These are phyloP conservation scores for Pyropia haitanensis DNA, from an alignment of 23 red algal species.

Conservation along the genomic window DNA sequence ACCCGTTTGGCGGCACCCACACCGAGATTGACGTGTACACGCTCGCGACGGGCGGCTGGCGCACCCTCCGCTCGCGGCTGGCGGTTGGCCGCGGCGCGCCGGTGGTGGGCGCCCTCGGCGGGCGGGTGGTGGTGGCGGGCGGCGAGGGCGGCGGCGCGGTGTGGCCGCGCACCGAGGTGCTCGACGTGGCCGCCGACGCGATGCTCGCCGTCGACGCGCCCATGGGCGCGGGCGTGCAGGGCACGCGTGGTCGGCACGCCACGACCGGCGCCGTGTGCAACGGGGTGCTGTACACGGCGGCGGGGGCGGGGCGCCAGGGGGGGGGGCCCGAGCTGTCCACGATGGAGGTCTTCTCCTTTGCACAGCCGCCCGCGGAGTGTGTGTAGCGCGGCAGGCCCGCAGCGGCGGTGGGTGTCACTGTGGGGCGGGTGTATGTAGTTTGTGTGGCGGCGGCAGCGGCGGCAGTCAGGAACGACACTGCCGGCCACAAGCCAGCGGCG, in stretches of 20 bases:
- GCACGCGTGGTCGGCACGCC: neutral
- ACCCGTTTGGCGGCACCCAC: conserved; percentile 30
- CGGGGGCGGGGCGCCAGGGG: conserved; percentile 30
- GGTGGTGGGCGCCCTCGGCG: conserved; percentile 10
- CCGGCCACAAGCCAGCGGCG: too few relatives aligned
- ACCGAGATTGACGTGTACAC: conserved; percentile 26
- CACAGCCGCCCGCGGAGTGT: too few relatives aligned
- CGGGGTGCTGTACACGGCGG: conserved; percentile 36
- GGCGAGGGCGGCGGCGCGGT: conserved; percentile 32
- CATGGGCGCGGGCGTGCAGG: conserved; percentile 21
- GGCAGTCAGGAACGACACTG: too few relatives aligned
- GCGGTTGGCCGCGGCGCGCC: conserved; percentile 25
- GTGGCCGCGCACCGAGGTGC: conserved; percentile 16
- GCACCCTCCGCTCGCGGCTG: conserved; percentile 23
- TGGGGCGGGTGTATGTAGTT: too few relatives aligned
- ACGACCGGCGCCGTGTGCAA: too few relatives aligned
- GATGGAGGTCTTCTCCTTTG: conserved; percentile 21
- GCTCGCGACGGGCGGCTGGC: conserved; percentile 27
- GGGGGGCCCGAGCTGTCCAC: conserved; percentile 47
- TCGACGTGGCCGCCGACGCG: conserved; percentile 36
- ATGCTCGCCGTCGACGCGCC: conserved; percentile 4
- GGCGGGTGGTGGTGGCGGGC: conserved; percentile 40
- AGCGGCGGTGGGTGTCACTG: too few relatives aligned
- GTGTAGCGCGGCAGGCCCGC: too few relatives aligned
- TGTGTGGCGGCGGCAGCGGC: too few relatives aligned